phyloP scores from a whole-genome alignment of 1,284 basidiomycete genomes.

The Volvariella surrecta region DNA sequence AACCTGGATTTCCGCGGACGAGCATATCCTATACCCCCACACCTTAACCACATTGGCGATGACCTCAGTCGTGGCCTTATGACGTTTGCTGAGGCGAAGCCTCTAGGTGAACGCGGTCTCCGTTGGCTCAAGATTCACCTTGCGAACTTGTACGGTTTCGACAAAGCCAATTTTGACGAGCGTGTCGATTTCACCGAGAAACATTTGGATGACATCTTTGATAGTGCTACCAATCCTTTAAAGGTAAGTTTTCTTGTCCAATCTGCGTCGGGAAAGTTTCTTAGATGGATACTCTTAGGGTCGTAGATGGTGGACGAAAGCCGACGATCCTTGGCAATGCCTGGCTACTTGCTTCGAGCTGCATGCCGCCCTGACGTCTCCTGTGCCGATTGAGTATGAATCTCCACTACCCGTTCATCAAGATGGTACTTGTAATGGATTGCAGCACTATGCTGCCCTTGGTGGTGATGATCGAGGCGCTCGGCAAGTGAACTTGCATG shows the following conservation, averaged over 20 bases:
- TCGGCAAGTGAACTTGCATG: slow-evolving; percentile 86
- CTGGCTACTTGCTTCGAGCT: slow-evolving; percentile 91
- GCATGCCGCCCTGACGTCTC: slow-evolving; percentile 65
- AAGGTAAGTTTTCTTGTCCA: slow-evolving; percentile 35
- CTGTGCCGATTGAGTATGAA: slow-evolving; percentile 64
- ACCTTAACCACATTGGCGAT: slow-evolving; percentile 94
- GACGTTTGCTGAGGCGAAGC: slow-evolving; percentile 76
- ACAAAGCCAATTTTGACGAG: slow-evolving; percentile 93
- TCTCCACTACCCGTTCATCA: slow-evolving; percentile 91
- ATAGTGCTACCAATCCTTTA: slow-evolving; percentile 82
- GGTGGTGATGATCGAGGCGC: slow-evolving; percentile 91
- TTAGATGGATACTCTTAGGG: slow-evolving; percentile 32
- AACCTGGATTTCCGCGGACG: slow-evolving; percentile 98
- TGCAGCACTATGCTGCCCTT: slow-evolving; percentile 98
- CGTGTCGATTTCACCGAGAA: slow-evolving; percentile 76
- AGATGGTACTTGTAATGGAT: slow-evolving; percentile 97
- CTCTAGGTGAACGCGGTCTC: slow-evolving; percentile 75
- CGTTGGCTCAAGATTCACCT: slow-evolving; percentile 90
- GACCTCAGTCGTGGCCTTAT: slow-evolving; percentile 90
- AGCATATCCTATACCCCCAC: slow-evolving; percentile 95
- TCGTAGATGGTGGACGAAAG: slow-evolving; percentile 80
- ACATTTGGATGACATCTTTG: slow-evolving; percentile 72
- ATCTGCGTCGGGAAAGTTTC: background rate
- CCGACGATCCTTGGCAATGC: slow-evolving; percentile 98
- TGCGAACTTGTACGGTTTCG: slow-evolving; percentile 89